A percentile compares a stretch with the other conserved stretches of the same genome.
Conservation (phyloP, 2,329 filamentous ascomycete genomes). For the Mycosphaerella arachidis region DNA sequence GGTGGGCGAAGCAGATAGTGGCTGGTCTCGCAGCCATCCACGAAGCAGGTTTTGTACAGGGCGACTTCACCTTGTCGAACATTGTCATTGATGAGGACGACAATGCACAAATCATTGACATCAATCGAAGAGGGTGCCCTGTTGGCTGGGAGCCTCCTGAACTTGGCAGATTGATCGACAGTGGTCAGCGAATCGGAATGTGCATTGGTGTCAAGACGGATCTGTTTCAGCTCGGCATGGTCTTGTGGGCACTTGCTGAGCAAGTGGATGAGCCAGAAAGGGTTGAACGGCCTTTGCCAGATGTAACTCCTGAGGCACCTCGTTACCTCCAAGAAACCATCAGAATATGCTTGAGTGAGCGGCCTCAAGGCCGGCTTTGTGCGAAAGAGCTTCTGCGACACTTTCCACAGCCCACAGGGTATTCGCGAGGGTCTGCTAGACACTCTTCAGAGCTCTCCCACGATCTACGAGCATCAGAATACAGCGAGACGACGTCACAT, state of each 20-base stretch:
- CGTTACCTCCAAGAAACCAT: slow-evolving; percentile 74
- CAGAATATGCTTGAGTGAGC: slow-evolving; percentile 68
- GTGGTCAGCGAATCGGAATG: slow-evolving; percentile 86
- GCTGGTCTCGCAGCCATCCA: slow-evolving; percentile 87
- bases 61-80: slow-evolving; percentile 95
- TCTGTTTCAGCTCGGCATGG: slow-evolving; percentile 94
- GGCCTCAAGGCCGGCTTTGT: slow-evolving; percentile 67
- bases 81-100: slow-evolving; percentile 84
- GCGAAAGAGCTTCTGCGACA: slow-evolving; percentile 66
- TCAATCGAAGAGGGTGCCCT: slow-evolving; percentile 93
- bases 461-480: slow-evolving; percentile 31
- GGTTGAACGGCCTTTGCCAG: slow-evolving; percentile 63
- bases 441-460: slow-evolving; percentile 12
- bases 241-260: slow-evolving; percentile 84
- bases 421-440: slow-evolving; percentile 6
- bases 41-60: slow-evolving; percentile 92
- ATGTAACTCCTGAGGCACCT: slow-evolving; percentile 59
- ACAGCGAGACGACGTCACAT: slow-evolving; percentile 37
- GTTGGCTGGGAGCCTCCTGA: slow-evolving; percentile 98
- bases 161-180: slow-evolving; percentile 76
- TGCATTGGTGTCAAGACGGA: slow-evolving; percentile 98
- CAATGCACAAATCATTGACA: slow-evolving; percentile 95
- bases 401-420: slow-evolving; percentile 52
- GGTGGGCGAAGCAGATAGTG: slow-evolving; percentile 89
- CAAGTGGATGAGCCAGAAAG: slow-evolving; percentile 86